Evolutionary conservation across 129 eudicot species (phyloP), one percentile per base, ranked within the genome.

Genomic region (Helianthus tuberosus): DNA sequence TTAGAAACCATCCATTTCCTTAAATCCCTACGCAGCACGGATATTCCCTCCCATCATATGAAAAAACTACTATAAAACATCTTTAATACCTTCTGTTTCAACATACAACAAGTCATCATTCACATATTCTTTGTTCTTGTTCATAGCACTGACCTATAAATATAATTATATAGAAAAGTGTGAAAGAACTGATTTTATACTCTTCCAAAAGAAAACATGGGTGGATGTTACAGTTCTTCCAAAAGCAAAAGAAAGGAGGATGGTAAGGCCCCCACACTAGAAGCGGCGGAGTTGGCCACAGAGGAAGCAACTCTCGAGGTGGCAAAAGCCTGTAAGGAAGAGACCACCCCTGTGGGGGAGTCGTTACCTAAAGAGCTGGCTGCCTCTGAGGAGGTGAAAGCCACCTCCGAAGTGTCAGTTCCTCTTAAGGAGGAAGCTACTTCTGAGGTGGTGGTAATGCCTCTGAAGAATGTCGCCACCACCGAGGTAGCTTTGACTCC

Each of bases 141-240:
- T 54, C 75, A 54, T 71, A 54, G 41, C 66, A 36, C 75, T 39
- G 53, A 54, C 66, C 39, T 71, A 71, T 69, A 27, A 27, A 27
- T 27, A 27, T 27, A 25, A 27, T 27, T 27, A 27, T 27, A 27
- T 27, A 27, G 32, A 27, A 27, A 27, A 27, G 32, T 27, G 32
- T 63, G 62, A 36, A 72, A 72, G 5, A 54, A 41, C 12, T 71
- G 66, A 41, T 72, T 57, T 57, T 57, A 17, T 52, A 41, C 11
- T 39, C 25, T 58, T 58, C 61, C 8, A 64, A 9, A 27, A 63
- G 36, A 17, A 54, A 73, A 55, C 67, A 79, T 79, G 83, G 83
- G 83, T 64, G 83, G 78, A 36, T 79, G 83, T 65, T 75, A 68
- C 66, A 79, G 83, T 57, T 57, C 53, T 55, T 35, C 64, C 15